These are phyloP conservation scores for Choiromyces venosus DNA, from an alignment of 495 filamentous ascomycete genomes.

Conservation along the genomic window DNA sequence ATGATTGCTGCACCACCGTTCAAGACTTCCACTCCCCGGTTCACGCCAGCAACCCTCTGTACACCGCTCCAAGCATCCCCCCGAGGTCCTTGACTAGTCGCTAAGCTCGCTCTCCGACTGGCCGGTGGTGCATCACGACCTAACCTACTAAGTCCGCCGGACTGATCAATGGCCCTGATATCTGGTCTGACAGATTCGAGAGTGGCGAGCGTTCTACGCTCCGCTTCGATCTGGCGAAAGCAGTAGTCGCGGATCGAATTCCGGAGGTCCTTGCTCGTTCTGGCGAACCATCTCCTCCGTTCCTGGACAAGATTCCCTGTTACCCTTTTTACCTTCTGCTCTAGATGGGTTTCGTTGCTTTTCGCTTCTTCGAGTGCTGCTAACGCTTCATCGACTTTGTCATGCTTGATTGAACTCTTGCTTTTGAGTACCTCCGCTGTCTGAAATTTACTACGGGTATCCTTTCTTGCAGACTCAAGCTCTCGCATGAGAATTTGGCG, in stretches of 20 bases:
- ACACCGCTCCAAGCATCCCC: conserved; percentile 97
- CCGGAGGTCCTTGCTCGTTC: conserved; percentile 75
- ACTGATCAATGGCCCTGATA: conserved; percentile 83
- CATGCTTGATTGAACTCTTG: conserved; percentile 71
- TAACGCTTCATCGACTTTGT: conserved; percentile 97
- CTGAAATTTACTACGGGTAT: conserved; percentile 66
- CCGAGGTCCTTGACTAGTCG: conserved; percentile 84
- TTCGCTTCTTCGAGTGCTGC: conserved; percentile 79
- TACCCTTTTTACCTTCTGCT: conserved; percentile 75
- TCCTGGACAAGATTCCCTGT: conserved; percentile 84
- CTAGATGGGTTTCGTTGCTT: conserved; percentile 68
- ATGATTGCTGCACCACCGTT: conserved; percentile 42
- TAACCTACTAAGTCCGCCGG: conserved; percentile 78
- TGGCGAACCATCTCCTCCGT: conserved; percentile 83
- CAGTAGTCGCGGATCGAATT: conserved; percentile 83
- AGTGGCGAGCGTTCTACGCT: conserved; percentile 84
- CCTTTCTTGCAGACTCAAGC: conserved; percentile 77
- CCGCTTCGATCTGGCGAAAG: conserved; percentile 88
- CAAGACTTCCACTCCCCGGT: conserved; percentile 51
- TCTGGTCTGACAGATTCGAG: conserved; percentile 89
- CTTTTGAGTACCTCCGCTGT: conserved; percentile 85
- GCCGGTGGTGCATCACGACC: conserved; percentile 82
- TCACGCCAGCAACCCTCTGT: conserved; percentile 67
- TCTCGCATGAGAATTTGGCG: conserved; percentile 97
- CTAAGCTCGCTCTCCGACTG: conserved; percentile 65